These are phyloP conservation scores for Scutellaria baicalensis DNA, from an alignment of 257 asterid genomes.

Conservation along the genomic window DNA sequence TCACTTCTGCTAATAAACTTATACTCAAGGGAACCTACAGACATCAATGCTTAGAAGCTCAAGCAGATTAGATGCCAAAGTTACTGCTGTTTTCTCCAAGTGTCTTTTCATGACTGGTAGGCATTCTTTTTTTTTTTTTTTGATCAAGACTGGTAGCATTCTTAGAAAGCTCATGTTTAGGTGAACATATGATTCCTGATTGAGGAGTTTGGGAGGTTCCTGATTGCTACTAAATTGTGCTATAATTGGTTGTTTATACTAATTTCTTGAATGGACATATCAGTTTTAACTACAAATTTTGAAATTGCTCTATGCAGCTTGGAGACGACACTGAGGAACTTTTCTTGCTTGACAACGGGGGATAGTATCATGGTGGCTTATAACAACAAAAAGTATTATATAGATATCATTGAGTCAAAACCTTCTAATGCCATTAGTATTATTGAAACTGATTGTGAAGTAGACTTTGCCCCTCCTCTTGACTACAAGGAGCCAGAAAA, in stretches of 20 bases:
- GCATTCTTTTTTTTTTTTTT: too few species aligned
- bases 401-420: slow-evolving; percentile 93
- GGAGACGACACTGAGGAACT: slow-evolving; percentile 96
- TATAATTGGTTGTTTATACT: neutral
- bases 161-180: neutral
- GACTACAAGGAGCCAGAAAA: slow-evolving; percentile 96
- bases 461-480: slow-evolving; percentile 98
- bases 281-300: slow-evolving; percentile 3
- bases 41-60: neutral
- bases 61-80: neutral
- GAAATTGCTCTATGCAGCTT: slow-evolving; percentile 41
- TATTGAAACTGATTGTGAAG: slow-evolving; percentile 98
- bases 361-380: slow-evolving; percentile 99
- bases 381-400: slow-evolving; percentile 86
- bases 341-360: slow-evolving; percentile 92
- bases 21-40: neutral
- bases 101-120: neutral
- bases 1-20: neutral
- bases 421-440: slow-evolving; percentile 89
- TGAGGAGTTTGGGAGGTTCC: neutral
- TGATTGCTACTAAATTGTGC: neutral
- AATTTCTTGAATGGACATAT: neutral
- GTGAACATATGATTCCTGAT: neutral
- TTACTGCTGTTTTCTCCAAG: neutral
- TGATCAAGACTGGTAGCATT: neutral